A percentile compares a stretch with the other conserved stretches of the same genome.
phyloP scores from a whole-genome alignment of 2,329 filamentous ascomycete species.

The Beauveria brongniartii region DNA sequence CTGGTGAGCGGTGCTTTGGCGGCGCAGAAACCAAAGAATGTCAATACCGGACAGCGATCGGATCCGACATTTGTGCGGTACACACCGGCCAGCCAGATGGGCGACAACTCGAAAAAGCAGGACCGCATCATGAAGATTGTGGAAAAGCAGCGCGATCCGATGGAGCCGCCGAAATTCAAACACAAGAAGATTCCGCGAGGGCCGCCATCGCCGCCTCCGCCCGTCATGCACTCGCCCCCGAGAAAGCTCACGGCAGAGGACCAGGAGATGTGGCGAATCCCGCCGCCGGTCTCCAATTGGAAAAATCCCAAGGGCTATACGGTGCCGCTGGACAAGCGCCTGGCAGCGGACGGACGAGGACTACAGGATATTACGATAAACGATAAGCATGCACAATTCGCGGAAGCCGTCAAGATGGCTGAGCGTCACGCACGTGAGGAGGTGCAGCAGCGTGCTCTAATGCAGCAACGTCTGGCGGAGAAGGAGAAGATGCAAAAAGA shows the following conservation, averaged over 20 bases:
- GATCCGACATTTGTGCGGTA: constrained; percentile 94
- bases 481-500: constrained; percentile 95
- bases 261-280: constrained; percentile 89
- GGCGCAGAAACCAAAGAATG: constrained; percentile 92
- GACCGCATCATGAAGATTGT: constrained; percentile 99
- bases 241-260: constrained; percentile 94
- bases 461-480: constrained; percentile 94
- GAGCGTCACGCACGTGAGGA: constrained; percentile 93
- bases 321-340: constrained; percentile 86
- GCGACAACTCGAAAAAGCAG: constrained; percentile 74
- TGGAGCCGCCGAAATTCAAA: constrained; percentile 98
- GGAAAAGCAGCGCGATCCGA: constrained; percentile 83
- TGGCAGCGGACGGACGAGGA: constrained; percentile 87
- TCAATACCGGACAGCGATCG: constrained; percentile 69
- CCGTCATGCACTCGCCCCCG: constrained; percentile 90
- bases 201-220: constrained; percentile 84
- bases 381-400: constrained; percentile 96
- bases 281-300: constrained; percentile 90
- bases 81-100: constrained; percentile 95
- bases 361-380: constrained; percentile 94
- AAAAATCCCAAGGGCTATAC: constrained; percentile 99
- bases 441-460: constrained; percentile 80
- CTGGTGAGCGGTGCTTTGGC: constrained; percentile 80
- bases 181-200: constrained; percentile 96
- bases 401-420: constrained; percentile 87